Percentiles rank a stretch among this genome's conserved stretches.
Conservation (phyloP, 768 basidiomycete genomes). For the Neoboletus brunneissimus region DNA sequence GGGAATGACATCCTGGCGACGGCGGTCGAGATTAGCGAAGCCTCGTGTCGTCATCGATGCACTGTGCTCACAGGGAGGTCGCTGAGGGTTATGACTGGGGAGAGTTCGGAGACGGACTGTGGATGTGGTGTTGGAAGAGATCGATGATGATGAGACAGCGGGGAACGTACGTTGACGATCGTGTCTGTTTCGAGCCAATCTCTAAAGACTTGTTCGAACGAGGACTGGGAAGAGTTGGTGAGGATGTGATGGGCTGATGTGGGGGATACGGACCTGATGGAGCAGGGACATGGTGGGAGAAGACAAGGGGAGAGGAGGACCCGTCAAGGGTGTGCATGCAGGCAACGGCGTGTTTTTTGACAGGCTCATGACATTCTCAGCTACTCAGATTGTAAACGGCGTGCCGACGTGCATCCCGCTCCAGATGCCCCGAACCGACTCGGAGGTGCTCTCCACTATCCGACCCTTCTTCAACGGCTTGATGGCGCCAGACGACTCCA, state of each 20-base stretch:
- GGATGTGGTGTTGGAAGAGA: background rate
- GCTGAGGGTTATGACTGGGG: constrained; percentile 19
- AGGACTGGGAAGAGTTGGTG: background rate
- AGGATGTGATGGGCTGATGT: background rate
- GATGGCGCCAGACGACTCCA: constrained; percentile 86
- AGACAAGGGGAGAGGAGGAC: constrained; percentile 1
- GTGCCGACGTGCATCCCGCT: constrained; percentile 81
- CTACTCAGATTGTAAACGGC: constrained; percentile 49
- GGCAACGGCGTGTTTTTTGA: constrained; percentile 35
- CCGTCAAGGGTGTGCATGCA: constrained; percentile 19
- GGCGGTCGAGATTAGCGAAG: constrained; percentile 21
- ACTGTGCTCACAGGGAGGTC: constrained; percentile 30
- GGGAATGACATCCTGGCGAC: constrained; percentile 27
- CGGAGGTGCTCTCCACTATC: constrained; percentile 73
- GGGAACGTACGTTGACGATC: constrained; percentile 26
- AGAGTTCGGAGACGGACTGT: constrained; percentile 23
- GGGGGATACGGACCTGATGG: background rate
- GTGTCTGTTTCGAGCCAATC: constrained; percentile 21
- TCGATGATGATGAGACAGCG: background rate
- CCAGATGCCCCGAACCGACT: constrained; percentile 86
- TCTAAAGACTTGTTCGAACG: constrained; percentile 13
- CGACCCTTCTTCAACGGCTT: constrained; percentile 64
- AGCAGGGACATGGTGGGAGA: background rate
- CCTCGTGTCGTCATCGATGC: constrained; percentile 15
- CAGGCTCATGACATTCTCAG: constrained; percentile 10